Evolutionary conservation across 306 rosid genomes (phyloP).

Genomic region (Aeschynomene evenia): DNA sequence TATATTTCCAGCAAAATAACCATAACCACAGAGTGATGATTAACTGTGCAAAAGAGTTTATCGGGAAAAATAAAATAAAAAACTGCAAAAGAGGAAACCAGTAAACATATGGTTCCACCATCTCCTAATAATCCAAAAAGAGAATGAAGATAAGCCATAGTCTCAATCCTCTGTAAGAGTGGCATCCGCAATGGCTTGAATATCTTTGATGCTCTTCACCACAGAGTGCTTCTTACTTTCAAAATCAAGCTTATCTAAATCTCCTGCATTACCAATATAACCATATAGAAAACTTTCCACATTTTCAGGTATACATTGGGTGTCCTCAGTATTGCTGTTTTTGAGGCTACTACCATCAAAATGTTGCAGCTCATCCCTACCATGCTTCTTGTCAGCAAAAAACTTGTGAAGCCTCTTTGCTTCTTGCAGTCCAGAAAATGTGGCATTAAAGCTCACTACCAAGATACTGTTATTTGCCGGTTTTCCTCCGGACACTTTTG

Average conservation of each 20-base stretch:
- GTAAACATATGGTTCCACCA: background rate
- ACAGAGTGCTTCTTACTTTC: constrained; percentile 29
- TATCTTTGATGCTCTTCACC: constrained; percentile 46
- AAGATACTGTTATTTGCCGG: constrained; percentile 35
- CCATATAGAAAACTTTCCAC: constrained; percentile 33
- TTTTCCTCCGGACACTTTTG: constrained; percentile 34
- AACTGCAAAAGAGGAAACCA: background rate
- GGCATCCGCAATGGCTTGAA: constrained; percentile 31
- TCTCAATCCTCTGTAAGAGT: background rate
- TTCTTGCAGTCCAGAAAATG: constrained; percentile 10
- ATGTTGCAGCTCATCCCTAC: background rate
- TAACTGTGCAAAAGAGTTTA: background rate
- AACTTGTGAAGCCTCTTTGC: background rate
- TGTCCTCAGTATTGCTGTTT: constrained; percentile 8
- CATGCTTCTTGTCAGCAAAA: background rate
- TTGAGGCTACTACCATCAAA: background rate
- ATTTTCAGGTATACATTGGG: background rate
- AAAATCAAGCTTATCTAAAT: constrained; percentile 40
- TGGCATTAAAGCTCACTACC: constrained; percentile 35
- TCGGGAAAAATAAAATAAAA: no score
- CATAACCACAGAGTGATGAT: no score
- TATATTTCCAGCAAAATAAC: no score
- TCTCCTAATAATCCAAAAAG: background rate
- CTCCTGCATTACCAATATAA: constrained; percentile 40
- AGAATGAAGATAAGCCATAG: background rate